Evolutionary conservation across 225 moss, liverwort and hornwort genomes (phyloP), one percentile per base, ranked within the genome.

Genomic region (Ulota crispa): DNA sequence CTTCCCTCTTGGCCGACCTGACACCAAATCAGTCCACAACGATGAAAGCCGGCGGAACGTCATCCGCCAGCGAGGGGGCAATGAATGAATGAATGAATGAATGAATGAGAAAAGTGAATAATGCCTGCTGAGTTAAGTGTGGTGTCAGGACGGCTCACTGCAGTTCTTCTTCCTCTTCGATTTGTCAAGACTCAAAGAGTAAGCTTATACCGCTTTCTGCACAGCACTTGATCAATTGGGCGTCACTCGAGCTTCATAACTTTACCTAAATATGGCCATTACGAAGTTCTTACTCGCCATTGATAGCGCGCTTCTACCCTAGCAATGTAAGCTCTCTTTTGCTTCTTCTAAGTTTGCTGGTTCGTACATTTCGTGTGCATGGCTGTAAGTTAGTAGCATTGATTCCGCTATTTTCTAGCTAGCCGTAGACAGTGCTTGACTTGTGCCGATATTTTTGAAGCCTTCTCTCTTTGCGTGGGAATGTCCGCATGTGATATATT

Each of bases 21-120:
- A 77, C 52, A 5, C 11, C 72, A 37, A 73, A 76, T 76, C 76
- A 68, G 82, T 82, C 76, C 61, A 69, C 5, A 20, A 9, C 20
- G 82, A 82, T 52, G 82, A 82, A 82, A 68, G 47, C 12, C 45
- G 62, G 28, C 16, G 36, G 14, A 21, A 1, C 37, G 6, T 53
- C 64, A 71, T 73, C 80, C 80, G 6, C 68, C 11, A 20, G 19
- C 8, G 34, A 5, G 16, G 8, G 7, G 9, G 10, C n/a, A n/a
- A n/a, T n/a, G n/a, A 34, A 4, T 3, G 34, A 2, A 15, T 4
- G 18, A 37, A 23, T 34, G 52, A 30, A 65, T 8, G 68, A 74
- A 74, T 55, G 75, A 76, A 82, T 76, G 82, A 82, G 76, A 68
- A 82, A 75, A 76, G 76, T 34, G 76, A 82, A 76, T 82, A 82